These are phyloP conservation scores for Aspergillus pseudoglaucus DNA, from an alignment of 2,329 filamentous ascomycete genomes.

Conservation along the genomic window DNA sequence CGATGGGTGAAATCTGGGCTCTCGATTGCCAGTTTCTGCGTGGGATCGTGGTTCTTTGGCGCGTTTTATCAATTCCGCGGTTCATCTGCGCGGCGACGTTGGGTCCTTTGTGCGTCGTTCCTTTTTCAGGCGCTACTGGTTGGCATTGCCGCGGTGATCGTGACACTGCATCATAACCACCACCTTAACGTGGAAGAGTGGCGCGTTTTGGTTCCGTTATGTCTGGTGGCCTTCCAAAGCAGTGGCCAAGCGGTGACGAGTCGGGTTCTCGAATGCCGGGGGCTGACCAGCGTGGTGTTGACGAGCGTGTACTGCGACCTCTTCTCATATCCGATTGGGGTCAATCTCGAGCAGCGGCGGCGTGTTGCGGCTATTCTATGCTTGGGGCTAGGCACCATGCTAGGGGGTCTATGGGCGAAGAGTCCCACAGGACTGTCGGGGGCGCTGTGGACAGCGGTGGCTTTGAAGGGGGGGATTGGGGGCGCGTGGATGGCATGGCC, in stretches of 20 bases:
- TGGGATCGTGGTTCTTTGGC: constrained; percentile 66
- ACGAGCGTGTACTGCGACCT: constrained; percentile 78
- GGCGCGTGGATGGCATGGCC: constrained; percentile 58
- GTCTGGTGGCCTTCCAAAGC: constrained; percentile 67
- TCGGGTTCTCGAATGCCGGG: constrained; percentile 61
- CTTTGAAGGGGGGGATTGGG: constrained; percentile 52
- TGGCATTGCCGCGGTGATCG: constrained; percentile 48
- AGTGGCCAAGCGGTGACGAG: constrained; percentile 73
- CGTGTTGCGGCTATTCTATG: constrained; percentile 46
- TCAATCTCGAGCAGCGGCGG: constrained; percentile 49
- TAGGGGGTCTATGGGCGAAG: constrained; percentile 51
- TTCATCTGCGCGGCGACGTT: constrained; percentile 31
- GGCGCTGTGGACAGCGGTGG: constrained; percentile 55
- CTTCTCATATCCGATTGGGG: constrained; percentile 55
- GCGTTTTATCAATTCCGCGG: constrained; percentile 55
- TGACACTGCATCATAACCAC: constrained; percentile 44
- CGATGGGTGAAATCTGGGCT: constrained; percentile 67
- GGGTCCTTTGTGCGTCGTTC: constrained; percentile 47
- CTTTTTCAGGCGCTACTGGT: constrained; percentile 47
- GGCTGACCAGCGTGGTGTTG: constrained; percentile 69
- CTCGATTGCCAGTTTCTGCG: constrained; percentile 64
- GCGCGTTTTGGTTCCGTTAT: constrained; percentile 60
- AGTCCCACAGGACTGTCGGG: constrained; percentile 47
- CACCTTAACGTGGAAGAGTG: constrained; percentile 35
- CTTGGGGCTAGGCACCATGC: constrained; percentile 48